Base-by-base conservation (phyloP, 176 grass and related monocot genomes). In the Carex parvula region DNA sequence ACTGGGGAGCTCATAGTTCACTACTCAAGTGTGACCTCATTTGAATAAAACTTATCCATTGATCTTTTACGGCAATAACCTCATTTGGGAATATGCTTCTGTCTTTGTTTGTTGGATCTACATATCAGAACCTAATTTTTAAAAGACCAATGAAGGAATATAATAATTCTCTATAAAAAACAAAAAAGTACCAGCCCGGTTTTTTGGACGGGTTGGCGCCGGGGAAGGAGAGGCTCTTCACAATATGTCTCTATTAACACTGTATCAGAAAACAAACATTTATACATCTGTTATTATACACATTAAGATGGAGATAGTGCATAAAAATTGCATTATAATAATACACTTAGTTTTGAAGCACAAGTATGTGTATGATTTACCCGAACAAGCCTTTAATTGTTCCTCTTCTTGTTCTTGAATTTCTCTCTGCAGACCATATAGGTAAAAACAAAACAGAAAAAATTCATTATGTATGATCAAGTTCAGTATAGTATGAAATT, bases 171-270 rank as follows among this genome's bases (percentile, higher is more conserved):
- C 44, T 56, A 50, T 29, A 82, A 53, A 5, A 60, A 77, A 60
- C 4, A 66, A 52, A 13, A 24, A 5, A 69, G 79, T 92, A 99
- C 97, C 76, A 96, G 57, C 22, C 81, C 69, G 26, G 93, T 94
- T 79, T 90, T 95, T 39, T 89, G 81, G 2, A 37, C 60, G 10
- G 88, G 87, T 61, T 89, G 88, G 65, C 87, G 58, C 7, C 84
- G 86, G 57, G 85, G 12, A 42, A 96, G 83, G 39, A 99, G 97
- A 44, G 97, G 97, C 84, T 89, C 91, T 21, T 86, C 39, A 55
- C 59, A 88, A 48, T 85, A 86, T 22, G 89, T 33, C 15, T 89
- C 91, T 73, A 92, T 21, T 17, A 88, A 64, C 35, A 99, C 93
- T 95, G 84, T 81, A 84, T 26, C 14, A 62, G 87, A 86, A 64